Evolutionary conservation across 2,329 filamentous ascomycete species (phyloP).

Genomic region (Phaeosphaeria sp.): DNA sequence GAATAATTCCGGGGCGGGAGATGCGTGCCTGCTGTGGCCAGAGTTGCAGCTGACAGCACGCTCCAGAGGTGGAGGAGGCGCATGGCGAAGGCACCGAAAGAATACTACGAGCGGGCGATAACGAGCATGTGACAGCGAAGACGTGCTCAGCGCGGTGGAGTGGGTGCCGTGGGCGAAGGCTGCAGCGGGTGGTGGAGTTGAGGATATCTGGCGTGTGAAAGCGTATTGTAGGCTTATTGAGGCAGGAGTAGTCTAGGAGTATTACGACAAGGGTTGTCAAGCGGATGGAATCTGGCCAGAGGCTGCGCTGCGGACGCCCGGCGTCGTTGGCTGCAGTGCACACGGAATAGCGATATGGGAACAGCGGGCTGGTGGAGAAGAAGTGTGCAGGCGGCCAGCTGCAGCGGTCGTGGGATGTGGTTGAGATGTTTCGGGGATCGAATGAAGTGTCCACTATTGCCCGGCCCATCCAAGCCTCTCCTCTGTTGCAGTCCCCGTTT

Average conservation of each 20-base stretch:
- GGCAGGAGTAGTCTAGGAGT: constrained; percentile 17
- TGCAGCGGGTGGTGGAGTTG: constrained; percentile 1
- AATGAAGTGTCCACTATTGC: not conserved
- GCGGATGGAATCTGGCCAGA: not conserved
- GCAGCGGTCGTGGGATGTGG: not conserved
- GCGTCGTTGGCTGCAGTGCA: not conserved
- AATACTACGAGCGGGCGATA: constrained; percentile 18
- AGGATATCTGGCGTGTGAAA: constrained; percentile 17
- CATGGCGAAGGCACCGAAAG: constrained; percentile 28
- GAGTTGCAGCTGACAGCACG: constrained; percentile 44
- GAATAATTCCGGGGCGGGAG: constrained; percentile 74
- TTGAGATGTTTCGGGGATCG: not conserved
- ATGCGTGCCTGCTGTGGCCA: constrained; percentile 37
- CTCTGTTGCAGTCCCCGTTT: not conserved
- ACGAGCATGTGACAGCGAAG: constrained; percentile 20
- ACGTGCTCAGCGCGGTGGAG: not conserved
- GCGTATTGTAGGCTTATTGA: constrained; percentile 22
- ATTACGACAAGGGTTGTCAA: constrained; percentile 3
- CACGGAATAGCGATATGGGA: not conserved
- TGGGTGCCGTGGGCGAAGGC: not conserved
- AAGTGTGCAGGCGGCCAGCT: not conserved
- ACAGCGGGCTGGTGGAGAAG: not conserved
- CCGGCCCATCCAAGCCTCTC: not conserved
- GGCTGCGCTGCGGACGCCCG: not conserved
- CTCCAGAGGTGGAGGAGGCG: constrained; percentile 56